Conservation (phyloP, 2,329 filamentous ascomycete genomes). For the Cephalotrichum gorgonifer region DNA sequence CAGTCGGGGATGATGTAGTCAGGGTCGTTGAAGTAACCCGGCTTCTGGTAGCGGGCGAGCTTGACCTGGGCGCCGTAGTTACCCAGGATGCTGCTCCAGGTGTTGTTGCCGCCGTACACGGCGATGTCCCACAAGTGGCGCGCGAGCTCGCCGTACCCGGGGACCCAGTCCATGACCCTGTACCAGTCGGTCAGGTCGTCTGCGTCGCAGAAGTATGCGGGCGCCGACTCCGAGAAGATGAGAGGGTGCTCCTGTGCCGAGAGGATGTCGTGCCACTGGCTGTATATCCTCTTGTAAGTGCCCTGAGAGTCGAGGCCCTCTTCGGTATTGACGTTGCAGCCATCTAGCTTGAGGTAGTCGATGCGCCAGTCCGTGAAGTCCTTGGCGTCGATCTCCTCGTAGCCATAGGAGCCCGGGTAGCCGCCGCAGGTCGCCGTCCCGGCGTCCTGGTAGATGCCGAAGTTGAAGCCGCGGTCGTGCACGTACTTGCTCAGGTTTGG, state of each 20-base stretch:
- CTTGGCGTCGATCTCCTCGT: conserved; percentile 29
- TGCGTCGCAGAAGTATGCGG: conserved; percentile 27
- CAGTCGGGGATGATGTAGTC: conserved; percentile 26
- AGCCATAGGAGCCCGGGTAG: conserved; percentile 27
- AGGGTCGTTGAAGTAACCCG: conserved; percentile 26
- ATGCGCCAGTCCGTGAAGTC: conserved; percentile 26
- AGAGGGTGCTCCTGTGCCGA: conserved; percentile 22
- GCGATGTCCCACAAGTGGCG: conserved; percentile 31
- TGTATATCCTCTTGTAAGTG: conserved; percentile 21
- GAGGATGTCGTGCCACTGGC: conserved; percentile 30
- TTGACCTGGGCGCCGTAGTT: conserved; percentile 33
- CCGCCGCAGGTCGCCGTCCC: conserved; percentile 31
- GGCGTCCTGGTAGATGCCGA: conserved; percentile 35
- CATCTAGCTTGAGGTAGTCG: conserved; percentile 28
- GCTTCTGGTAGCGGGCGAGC: conserved; percentile 26
- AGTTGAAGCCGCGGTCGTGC: conserved; percentile 25
- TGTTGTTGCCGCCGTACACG: conserved; percentile 26
- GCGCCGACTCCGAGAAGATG: conserved; percentile 33
- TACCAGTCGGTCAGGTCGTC: conserved; percentile 31
- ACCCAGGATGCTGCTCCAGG: conserved; percentile 35
- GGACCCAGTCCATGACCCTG: conserved; percentile 31
- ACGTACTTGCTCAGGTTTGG: conserved; percentile 28
- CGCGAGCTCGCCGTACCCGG: conserved; percentile 28
- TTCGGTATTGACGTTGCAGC: conserved; percentile 22
- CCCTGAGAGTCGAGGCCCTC: conserved; percentile 7